phyloP scores from a whole-genome alignment of 192 early-diverging fungal genomes.

The Umbelopsis isabellina region DNA sequence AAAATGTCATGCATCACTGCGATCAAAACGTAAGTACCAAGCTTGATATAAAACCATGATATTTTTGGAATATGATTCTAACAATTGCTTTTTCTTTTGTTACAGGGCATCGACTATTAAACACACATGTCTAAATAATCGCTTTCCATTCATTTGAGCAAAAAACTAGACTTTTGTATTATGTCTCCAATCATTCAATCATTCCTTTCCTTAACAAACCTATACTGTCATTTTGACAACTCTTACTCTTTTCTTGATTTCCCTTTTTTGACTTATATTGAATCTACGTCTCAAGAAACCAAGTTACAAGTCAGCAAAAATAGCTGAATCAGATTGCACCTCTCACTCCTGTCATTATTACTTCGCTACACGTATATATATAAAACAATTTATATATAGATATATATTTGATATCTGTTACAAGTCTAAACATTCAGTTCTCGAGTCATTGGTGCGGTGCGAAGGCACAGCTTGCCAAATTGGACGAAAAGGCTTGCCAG shows the following conservation, averaged over 20 bases:
- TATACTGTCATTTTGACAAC: background rate
- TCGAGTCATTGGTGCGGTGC: too few relatives aligned
- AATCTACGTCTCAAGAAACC: background rate
- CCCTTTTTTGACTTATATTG: background rate
- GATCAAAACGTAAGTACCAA: constrained; percentile 30
- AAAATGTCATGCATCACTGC: constrained; percentile 39
- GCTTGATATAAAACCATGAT: background rate
- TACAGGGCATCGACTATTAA: constrained; percentile 32
- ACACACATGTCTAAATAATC: background rate
- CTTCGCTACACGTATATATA: too few relatives aligned
- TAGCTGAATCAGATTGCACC: too few relatives aligned
- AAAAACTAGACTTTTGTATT: constrained; percentile 5
- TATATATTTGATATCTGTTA: too few relatives aligned
- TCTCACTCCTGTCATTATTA: too few relatives aligned
- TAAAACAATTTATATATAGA: too few relatives aligned
- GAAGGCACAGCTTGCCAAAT: too few relatives aligned
- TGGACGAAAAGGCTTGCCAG: too few relatives aligned
- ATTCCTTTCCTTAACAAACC: background rate
- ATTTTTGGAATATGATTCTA: background rate
- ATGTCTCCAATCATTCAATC: constrained; percentile 8
- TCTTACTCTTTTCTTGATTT: background rate
- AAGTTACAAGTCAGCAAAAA: too few relatives aligned
- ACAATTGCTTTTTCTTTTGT: background rate
- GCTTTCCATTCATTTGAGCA: background rate
- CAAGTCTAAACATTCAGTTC: too few relatives aligned